These are phyloP conservation scores for Colletotrichum tropicale DNA, from an alignment of 2,329 filamentous ascomycete species.

Conservation along the genomic window DNA sequence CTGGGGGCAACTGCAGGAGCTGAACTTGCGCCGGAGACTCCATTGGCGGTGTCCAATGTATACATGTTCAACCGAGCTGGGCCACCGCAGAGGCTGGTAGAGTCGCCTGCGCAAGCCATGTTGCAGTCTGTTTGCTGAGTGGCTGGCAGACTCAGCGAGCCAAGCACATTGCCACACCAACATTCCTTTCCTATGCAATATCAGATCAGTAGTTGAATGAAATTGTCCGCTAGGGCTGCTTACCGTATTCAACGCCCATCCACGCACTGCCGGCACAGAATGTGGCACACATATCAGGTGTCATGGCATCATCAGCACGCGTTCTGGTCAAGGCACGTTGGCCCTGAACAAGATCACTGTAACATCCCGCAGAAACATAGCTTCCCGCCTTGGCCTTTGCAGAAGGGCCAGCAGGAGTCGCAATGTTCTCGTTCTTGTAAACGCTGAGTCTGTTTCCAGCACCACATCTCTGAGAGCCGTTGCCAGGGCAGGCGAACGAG, in stretches of 20 bases:
- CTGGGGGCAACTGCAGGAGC: constrained; percentile 14
- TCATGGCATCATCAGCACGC: constrained; percentile 34
- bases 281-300: constrained; percentile 34
- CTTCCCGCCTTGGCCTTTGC: constrained; percentile 23
- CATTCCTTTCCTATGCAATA: constrained; percentile 5
- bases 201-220: background rate
- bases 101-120: constrained; percentile 43
- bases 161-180: constrained; percentile 40
- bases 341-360: constrained; percentile 31
- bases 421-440: constrained; percentile 15
- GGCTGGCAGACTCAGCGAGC: constrained; percentile 33
- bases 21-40: constrained; percentile 7
- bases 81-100: constrained; percentile 46
- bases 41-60: constrained; percentile 29
- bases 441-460: constrained; percentile 9
- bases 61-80: constrained; percentile 44
- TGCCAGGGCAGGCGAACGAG: constrained; percentile 3
- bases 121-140: constrained; percentile 40
- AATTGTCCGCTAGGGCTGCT: constrained; percentile 24
- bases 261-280: constrained; percentile 32
- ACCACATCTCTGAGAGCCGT: background rate
- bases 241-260: constrained; percentile 37
- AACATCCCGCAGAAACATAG: constrained; percentile 38
- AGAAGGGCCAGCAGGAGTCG: background rate
- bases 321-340: constrained; percentile 32